phyloP scores from a whole-genome alignment of 2,329 filamentous ascomycete genomes.

The Penicillium sp. region DNA sequence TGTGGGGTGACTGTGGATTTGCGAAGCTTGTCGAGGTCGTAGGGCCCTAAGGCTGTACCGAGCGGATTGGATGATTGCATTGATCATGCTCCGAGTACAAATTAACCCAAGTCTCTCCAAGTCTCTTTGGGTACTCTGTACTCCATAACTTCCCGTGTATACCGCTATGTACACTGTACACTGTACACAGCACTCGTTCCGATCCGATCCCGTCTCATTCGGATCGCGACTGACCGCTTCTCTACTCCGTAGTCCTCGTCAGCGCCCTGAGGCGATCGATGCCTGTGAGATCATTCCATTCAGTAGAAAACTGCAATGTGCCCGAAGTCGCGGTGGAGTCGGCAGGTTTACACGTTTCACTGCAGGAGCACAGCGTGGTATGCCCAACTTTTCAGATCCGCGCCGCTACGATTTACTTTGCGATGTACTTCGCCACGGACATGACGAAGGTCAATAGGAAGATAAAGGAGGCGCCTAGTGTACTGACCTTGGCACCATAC shows the following conservation, averaged over 20 bases:
- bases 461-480: neutral
- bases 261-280: neutral
- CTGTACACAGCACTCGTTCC: neutral
- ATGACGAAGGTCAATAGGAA: neutral
- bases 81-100: neutral
- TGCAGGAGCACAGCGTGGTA: constrained; percentile 7
- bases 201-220: constrained; percentile 2
- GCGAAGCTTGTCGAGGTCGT: constrained; percentile 19
- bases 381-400: neutral
- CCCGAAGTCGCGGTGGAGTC: neutral
- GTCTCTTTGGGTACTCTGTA: neutral
- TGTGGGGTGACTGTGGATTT: constrained; percentile 12
- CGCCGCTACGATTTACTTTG: constrained; percentile 4
- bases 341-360: constrained; percentile 7
- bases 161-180: neutral
- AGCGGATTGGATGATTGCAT: neutral
- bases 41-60: neutral
- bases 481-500: constrained; percentile 1
- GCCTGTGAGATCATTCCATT: constrained; percentile 1
- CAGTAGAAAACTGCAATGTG: neutral
- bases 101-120: neutral
- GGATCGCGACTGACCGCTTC: constrained; percentile 17
- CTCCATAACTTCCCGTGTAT: neutral
- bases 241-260: constrained; percentile 1
- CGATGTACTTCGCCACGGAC: neutral